Base-by-base conservation (phyloP, 768 basidiomycete genomes). In the Rhodosporidiobolus odoratus region DNA sequence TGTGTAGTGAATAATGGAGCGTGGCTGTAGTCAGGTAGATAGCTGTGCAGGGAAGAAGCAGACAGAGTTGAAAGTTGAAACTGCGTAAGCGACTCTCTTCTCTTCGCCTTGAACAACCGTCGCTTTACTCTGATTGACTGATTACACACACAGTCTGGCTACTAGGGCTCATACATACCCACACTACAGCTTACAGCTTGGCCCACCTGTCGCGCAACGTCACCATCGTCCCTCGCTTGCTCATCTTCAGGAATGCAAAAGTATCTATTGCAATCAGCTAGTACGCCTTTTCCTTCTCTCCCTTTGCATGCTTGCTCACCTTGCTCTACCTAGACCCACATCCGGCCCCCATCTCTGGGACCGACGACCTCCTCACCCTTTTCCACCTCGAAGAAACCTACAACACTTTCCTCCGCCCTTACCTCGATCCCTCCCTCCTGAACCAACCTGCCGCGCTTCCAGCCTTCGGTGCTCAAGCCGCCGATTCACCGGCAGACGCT, bases 341-440 rank as follows among this genome's bases (percentile, higher is more conserved):
- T 23, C 65, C 72, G 0, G 66, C 72, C 16, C 56, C 65, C 0
- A 45, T 76, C 40, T 60, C 61, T 2, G 76, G 76, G 47, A 67
- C 73, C 3, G 32, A 48, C 2, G 76, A 77, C 66, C 66, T 77
- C 41, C n/a, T 77, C 37, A 47, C 71, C 12, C 50, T 58, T 37
- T 74, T 75, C 43, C 43, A 60, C 38, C 69, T 77, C 54, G 45
- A 30, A 3, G 41, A 58, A 9, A 15, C 64, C 25, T 77, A 77
- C 69, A 69, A 77, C 53, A 69, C 69, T n/a, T 74, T 68, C 48
- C 62, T 75, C 21, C 56, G 73, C 10, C 76, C 75, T 5, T 77
- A 74, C 62, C 58, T 75, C 32, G 56, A 58, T 41, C 53, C 58
- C 0, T 9, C 59, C 32, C 21, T 59, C 27, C 34, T 41, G 27